These are phyloP conservation scores for Athelia sp. DNA, from an alignment of 1,284 basidiomycete genomes.

Conservation along the genomic window DNA sequence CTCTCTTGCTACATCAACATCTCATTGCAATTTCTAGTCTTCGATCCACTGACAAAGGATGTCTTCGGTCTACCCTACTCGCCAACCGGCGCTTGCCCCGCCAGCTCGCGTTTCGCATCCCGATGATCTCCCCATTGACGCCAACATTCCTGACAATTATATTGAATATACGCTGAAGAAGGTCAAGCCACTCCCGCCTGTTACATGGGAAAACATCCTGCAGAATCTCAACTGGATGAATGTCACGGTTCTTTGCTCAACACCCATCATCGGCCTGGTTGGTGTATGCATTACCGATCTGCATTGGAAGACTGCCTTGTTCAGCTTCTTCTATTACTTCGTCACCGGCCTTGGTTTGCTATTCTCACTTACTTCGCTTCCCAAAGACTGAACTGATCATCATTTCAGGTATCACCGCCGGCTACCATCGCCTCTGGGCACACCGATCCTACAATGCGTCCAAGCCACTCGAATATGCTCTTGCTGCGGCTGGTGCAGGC, in stretches of 20 bases:
- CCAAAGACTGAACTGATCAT: too few relatives aligned
- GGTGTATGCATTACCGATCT: constrained; percentile 61
- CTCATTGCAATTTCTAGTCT: too few relatives aligned
- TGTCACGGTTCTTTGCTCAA: constrained; percentile 60
- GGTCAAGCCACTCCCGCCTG: constrained; percentile 72
- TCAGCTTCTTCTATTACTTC: constrained; percentile 79
- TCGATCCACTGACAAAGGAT: too few relatives aligned
- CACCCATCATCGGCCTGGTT: constrained; percentile 67
- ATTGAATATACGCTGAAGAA: constrained; percentile 80
- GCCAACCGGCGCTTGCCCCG: too few relatives aligned
- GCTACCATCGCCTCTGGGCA: constrained; percentile 92
- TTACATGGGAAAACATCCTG: constrained; percentile 64
- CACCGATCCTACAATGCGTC: constrained; percentile 91
- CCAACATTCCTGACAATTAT: constrained; percentile 85
- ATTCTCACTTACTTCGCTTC: constrained; percentile 2
- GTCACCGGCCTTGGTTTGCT: constrained; percentile 73
- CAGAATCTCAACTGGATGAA: constrained; percentile 74
- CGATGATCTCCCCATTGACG: constrained; percentile 46
- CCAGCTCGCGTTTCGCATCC: too few relatives aligned
- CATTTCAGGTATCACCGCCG: constrained; percentile 56
- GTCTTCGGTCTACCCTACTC: too few relatives aligned
- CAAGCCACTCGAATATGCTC: constrained; percentile 70
- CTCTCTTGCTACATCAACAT: too few relatives aligned
- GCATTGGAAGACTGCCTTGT: constrained; percentile 63
- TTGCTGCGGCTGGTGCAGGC: constrained; percentile 78